Conservation (phyloP, 345 rosid genomes). For the Combretum micranthum region DNA sequence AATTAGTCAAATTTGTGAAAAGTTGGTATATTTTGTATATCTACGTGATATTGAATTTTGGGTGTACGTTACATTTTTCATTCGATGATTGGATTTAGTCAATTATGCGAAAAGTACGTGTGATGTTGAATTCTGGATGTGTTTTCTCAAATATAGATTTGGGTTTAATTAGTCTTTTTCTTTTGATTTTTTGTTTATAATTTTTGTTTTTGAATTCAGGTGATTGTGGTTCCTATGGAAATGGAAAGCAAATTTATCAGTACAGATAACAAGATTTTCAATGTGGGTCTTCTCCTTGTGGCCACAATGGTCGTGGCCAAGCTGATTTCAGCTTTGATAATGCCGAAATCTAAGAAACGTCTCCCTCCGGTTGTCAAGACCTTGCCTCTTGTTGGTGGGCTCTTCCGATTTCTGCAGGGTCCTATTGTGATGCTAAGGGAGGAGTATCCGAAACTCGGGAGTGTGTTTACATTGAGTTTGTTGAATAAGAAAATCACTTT, state of each 20-base stretch:
- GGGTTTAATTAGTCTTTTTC: too few species aligned
- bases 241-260: conserved; percentile 50
- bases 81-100: too few species aligned
- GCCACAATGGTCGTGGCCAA: conserved; percentile 72
- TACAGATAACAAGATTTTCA: conserved; percentile 45
- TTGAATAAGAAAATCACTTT: conserved; percentile 79
- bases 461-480: conserved; percentile 75
- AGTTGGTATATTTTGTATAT: too few species aligned
- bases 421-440: conserved; percentile 77
- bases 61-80: too few species aligned
- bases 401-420: conserved; percentile 67
- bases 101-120: too few species aligned
- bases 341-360: conserved; percentile 55
- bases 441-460: conserved; percentile 83
- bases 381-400: conserved; percentile 69
- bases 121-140: too few species aligned
- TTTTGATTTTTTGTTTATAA: too few species aligned
- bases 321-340: conserved; percentile 53
- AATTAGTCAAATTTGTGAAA: too few species aligned
- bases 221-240: conserved; percentile 25
- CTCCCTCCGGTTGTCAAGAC: conserved; percentile 65
- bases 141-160: too few species aligned
- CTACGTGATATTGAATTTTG: too few species aligned
- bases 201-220: too few species aligned
- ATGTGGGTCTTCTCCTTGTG: conserved; percentile 45